Conservation (phyloP, 345 rosid genomes). For the Moringa oleifera region DNA sequence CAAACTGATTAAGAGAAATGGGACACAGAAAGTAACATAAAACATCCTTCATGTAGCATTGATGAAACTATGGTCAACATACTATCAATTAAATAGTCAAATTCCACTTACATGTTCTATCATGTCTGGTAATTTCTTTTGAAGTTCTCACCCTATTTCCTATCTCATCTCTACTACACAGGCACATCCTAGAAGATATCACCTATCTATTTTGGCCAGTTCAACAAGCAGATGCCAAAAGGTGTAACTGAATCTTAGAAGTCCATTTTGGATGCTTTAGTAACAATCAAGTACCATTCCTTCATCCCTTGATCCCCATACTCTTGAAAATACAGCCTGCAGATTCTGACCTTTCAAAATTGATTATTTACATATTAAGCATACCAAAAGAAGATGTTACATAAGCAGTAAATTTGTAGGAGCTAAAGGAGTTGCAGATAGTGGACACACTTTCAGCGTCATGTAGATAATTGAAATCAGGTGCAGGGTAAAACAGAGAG, state of each 20-base stretch:
- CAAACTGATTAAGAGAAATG: conserved; percentile 1
- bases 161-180: neutral
- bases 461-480: neutral
- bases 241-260: too few relatives aligned
- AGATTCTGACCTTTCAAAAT: too few relatives aligned
- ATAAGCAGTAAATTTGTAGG: too few relatives aligned
- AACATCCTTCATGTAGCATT: too few relatives aligned
- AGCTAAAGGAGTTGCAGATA: neutral
- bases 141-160: neutral
- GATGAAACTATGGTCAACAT: too few relatives aligned
- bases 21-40: too few relatives aligned
- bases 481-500: too few relatives aligned
- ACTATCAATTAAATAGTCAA: neutral
- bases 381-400: too few relatives aligned
- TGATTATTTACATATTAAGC: neutral
- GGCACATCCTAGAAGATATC: neutral
- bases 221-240: too few relatives aligned
- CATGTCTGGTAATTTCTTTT: too few relatives aligned
- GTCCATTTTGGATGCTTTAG: too few relatives aligned
- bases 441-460: neutral
- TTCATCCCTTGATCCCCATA: neutral
- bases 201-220: neutral
- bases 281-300: neutral
- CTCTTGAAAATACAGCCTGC: neutral
- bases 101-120: neutral